Base-by-base conservation (phyloP, 2,329 filamentous ascomycete genomes). In the Curvularia verruculosa region DNA sequence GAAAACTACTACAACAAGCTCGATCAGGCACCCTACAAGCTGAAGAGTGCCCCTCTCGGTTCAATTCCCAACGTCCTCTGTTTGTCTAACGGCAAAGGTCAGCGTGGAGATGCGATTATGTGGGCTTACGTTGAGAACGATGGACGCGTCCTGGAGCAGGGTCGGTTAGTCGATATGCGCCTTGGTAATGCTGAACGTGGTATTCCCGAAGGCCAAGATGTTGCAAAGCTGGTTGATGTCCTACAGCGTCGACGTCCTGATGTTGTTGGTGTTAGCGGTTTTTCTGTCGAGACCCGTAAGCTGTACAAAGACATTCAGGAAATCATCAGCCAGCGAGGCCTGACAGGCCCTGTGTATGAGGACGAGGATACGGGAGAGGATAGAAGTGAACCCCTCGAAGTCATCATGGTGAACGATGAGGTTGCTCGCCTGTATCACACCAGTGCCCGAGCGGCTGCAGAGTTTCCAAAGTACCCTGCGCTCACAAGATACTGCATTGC, bases 41-140 rank as follows among this genome's bases (percentile, higher is more conserved):
- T 95, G 5, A 93, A 94, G 77, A 93, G 92, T 9, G 92, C 97
- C 85, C 85, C 92, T 19, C 82, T 96, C 37, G 95, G 95, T 24
- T 96, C 93, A 0, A 85, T 89, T 6, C 93, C 95, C 44, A 89
- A 94, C 29, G 92, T 97, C 5, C 84, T 99, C 46, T 87, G 93
- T 4, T 78, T 99, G 21, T 94, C 93, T 3, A 96, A 93, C 67
- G 95, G 95, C 52, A 88, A 88, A 75, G 91, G 90, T 13, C 87
- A 90, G 65, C 86, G 92, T 40, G 84, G 84, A 37, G 94, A 97
- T 64, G 89, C 92, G 2, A 86, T 96, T 41, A 90, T 87, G 77
- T 98, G 92, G 91, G 89, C 92, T 1, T 98, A 91, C 82, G 88
- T 98, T 15, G 92, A 96, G 69, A 94, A 98, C 73, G 91, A 96